A percentile compares a stretch with the other conserved stretches of the same genome.
phyloP scores from a whole-genome alignment of 441 rosid species.

The Daphne laureola region DNA sequence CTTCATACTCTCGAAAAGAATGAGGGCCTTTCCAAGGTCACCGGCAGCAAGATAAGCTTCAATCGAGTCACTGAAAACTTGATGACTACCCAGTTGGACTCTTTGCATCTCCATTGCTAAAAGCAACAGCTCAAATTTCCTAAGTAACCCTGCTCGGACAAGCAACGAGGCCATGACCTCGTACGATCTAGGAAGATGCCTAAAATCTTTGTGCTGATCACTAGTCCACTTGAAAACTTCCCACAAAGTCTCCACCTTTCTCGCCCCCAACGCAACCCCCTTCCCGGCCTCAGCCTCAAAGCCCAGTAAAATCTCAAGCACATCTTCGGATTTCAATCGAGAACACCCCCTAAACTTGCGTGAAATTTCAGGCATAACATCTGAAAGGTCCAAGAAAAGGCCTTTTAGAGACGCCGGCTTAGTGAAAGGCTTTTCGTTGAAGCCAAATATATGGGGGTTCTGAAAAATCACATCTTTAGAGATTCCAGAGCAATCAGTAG shows the following conservation, averaged over 20 bases:
- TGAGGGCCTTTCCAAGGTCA: slow-evolving; percentile 47
- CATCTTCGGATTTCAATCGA: slow-evolving; percentile 44
- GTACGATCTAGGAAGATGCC: slow-evolving; percentile 43
- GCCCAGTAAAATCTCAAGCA: slow-evolving; percentile 48
- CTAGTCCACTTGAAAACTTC: slow-evolving; percentile 45
- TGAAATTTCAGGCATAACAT: slow-evolving; percentile 45
- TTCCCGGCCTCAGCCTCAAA: slow-evolving; percentile 39
- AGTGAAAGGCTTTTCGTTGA: slow-evolving; percentile 16
- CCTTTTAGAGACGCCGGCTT: slow-evolving; percentile 29
- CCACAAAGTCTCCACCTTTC: slow-evolving; percentile 62
- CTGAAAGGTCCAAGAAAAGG: slow-evolving; percentile 46
- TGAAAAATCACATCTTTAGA: slow-evolving; percentile 24
- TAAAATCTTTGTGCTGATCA: slow-evolving; percentile 37
- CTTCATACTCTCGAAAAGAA: slow-evolving; percentile 46
- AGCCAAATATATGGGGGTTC: slow-evolving; percentile 16
- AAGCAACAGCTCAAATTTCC: slow-evolving; percentile 54
- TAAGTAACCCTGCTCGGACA: slow-evolving; percentile 40
- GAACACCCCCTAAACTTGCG: slow-evolving; percentile 46
- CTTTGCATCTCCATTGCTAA: slow-evolving; percentile 39
- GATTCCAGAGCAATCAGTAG: slow-evolving; percentile 20
- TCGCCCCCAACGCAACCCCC: slow-evolving; percentile 23
- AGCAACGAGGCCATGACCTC: slow-evolving; percentile 66
- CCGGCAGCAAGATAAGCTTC: slow-evolving; percentile 34
- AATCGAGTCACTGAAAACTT: slow-evolving; percentile 38
- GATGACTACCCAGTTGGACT: slow-evolving; percentile 29